phyloP scores from a whole-genome alignment of 768 basidiomycete species.

The Kwoniella sp. region DNA sequence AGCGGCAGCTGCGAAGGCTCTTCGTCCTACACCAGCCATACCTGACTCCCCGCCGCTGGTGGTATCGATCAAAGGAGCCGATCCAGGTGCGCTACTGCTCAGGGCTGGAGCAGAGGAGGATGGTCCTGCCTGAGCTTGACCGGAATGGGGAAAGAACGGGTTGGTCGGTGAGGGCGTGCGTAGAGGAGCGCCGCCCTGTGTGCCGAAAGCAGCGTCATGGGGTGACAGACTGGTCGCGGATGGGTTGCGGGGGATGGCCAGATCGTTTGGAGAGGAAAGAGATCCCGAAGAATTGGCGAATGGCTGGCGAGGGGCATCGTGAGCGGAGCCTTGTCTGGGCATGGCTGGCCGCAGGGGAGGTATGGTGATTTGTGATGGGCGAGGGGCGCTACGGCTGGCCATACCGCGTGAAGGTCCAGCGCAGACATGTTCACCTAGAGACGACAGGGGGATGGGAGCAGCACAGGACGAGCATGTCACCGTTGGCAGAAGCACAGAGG shows the following conservation, averaged over 20 bases:
- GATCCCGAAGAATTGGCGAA: slow-evolving; percentile 26
- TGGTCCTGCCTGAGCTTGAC: slow-evolving; percentile 52
- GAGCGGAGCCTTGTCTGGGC: background rate
- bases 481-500: slow-evolving; percentile 72
- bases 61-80: slow-evolving; percentile 15
- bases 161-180: slow-evolving; percentile 47
- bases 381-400: slow-evolving; percentile 10
- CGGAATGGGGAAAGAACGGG: slow-evolving; percentile 56
- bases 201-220: slow-evolving; percentile 15
- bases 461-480: slow-evolving; percentile 81
- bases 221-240: slow-evolving; percentile 23
- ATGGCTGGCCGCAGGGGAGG: slow-evolving; percentile 6
- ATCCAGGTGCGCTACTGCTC: too few species aligned
- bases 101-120: slow-evolving; percentile 33
- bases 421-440: slow-evolving; percentile 76
- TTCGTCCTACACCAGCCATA: slow-evolving; percentile 85
- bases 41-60: slow-evolving; percentile 47
- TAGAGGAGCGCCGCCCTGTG: too few species aligned
- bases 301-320: slow-evolving; percentile 17
- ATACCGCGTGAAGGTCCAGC: slow-evolving; percentile 14
- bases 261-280: slow-evolving; percentile 15
- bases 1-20: slow-evolving; percentile 73
- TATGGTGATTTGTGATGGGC: slow-evolving; percentile 26
- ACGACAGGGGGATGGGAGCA: slow-evolving; percentile 63
- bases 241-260: slow-evolving; percentile 17